These are phyloP conservation scores for Ascoidea rubescens DNA, from an alignment of 805 yeast genomes.

Conservation along the genomic window DNA sequence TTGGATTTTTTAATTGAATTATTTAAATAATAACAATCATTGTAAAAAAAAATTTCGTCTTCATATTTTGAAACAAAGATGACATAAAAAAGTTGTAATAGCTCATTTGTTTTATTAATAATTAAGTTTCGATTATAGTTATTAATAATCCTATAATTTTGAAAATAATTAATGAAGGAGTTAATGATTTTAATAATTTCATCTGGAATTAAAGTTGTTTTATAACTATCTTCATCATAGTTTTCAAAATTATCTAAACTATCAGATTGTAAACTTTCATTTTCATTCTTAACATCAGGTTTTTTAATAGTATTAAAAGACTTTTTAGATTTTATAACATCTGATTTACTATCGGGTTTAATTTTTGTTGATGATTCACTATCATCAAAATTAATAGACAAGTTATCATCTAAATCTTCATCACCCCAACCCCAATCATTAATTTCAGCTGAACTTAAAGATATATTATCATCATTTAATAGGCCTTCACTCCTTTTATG, in stretches of 20 bases:
- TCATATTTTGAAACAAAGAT: constrained; percentile 4
- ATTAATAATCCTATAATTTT: neutral
- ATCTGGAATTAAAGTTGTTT: constrained; percentile 4
- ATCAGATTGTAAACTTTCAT: too few relatives aligned
- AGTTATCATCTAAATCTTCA: constrained; percentile 4
- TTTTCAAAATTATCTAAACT: neutral
- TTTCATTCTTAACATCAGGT: neutral
- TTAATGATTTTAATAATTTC: constrained; percentile 3
- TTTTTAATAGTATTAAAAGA: too few relatives aligned
- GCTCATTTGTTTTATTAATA: constrained; percentile 2
- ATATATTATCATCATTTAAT: neutral
- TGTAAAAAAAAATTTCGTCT: constrained; percentile 9
- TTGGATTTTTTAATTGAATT: constrained; percentile 3
- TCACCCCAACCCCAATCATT: constrained; percentile 12
- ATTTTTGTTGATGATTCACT: neutral
- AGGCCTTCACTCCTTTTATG: neutral
- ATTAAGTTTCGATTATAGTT: constrained; percentile 1
- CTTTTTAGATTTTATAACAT: constrained; percentile 4
- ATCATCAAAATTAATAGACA: neutral
- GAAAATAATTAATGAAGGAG: constrained; percentile 2
- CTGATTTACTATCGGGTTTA: neutral
- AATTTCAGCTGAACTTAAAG: neutral
- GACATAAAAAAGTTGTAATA: constrained; percentile 6
- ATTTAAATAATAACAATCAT: constrained; percentile 9
- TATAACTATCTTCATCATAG: neutral